phyloP scores from a whole-genome alignment of 371 early-diverging fungal species.

The Apophysomyces sp. region DNA sequence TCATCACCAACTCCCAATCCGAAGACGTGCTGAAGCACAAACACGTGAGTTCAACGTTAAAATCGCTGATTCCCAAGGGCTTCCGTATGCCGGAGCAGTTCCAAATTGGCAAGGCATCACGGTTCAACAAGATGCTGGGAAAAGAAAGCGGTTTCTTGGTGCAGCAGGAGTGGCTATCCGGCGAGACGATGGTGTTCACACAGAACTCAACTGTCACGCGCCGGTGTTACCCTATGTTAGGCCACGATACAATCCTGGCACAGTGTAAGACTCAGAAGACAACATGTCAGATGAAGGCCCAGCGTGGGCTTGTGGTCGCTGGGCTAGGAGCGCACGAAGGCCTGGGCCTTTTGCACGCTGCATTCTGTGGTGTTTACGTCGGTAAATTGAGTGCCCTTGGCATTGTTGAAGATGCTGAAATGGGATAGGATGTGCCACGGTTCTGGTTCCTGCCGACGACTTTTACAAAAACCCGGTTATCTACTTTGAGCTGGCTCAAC shows the following conservation, averaged over 20 bases:
- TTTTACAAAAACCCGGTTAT: slow-evolving; percentile 42
- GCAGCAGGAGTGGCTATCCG: slow-evolving; percentile 42
- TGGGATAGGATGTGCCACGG: slow-evolving; percentile 26
- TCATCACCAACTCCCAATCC: slow-evolving; percentile 63
- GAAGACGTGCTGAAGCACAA: slow-evolving; percentile 68
- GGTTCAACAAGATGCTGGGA: slow-evolving; percentile 51
- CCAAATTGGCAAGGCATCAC: slow-evolving; percentile 61
- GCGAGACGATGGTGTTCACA: slow-evolving; percentile 53
- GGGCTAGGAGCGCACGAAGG: slow-evolving; percentile 70
- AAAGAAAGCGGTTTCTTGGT: slow-evolving; percentile 56
- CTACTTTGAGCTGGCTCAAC: slow-evolving; percentile 68
- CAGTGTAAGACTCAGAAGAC: slow-evolving; percentile 80
- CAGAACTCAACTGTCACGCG: slow-evolving; percentile 55
- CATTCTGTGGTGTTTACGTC: slow-evolving; percentile 75
- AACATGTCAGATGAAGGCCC: slow-evolving; percentile 71
- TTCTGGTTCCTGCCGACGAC: slow-evolving; percentile 28
- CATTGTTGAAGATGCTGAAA: slow-evolving; percentile 1
- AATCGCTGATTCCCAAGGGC: slow-evolving; percentile 13
- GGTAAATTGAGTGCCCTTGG: slow-evolving; percentile 28
- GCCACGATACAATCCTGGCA: slow-evolving; percentile 68
- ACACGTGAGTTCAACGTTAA: slow-evolving; percentile 37
- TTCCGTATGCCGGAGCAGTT: slow-evolving; percentile 45
- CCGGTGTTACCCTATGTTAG: slow-evolving; percentile 57
- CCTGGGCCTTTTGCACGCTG: slow-evolving; percentile 72
- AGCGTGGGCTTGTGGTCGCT: slow-evolving; percentile 63